Evolutionary conservation across 257 asterid species (phyloP).

Genomic region (Mitragyna speciosa): DNA sequence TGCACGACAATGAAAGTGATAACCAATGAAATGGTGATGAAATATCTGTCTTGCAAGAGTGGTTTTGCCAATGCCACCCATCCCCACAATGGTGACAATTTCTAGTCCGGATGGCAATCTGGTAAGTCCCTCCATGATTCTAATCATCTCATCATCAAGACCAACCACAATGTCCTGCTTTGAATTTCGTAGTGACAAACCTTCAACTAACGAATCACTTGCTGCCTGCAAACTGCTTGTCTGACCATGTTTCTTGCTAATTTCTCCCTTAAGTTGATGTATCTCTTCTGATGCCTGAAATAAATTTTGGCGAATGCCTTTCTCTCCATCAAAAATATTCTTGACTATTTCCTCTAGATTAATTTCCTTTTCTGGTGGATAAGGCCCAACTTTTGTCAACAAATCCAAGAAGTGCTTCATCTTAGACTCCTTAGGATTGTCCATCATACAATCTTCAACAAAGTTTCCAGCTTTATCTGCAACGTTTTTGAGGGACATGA

Average conservation of each 20-base stretch:
- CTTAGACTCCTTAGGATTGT: neutral
- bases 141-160: neutral
- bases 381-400: too few relatives aligned
- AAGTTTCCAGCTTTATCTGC: neutral
- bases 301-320: neutral
- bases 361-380: too few relatives aligned
- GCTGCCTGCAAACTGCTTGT: neutral
- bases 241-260: neutral
- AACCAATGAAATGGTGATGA: neutral
- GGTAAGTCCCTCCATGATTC: neutral
- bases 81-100: neutral
- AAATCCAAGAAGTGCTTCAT: neutral
- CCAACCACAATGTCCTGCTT: neutral
- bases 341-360: neutral
- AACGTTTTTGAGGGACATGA: neutral
- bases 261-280: neutral
- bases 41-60: neutral
- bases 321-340: neutral
- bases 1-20: conserved; percentile 12
- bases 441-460: neutral
- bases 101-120: neutral
- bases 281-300: neutral
- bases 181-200: neutral
- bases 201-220: neutral
- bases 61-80: conserved; percentile 13